Conservation (phyloP, 2,329 filamentous ascomycete genomes). For the Ophiostoma australiae region DNA sequence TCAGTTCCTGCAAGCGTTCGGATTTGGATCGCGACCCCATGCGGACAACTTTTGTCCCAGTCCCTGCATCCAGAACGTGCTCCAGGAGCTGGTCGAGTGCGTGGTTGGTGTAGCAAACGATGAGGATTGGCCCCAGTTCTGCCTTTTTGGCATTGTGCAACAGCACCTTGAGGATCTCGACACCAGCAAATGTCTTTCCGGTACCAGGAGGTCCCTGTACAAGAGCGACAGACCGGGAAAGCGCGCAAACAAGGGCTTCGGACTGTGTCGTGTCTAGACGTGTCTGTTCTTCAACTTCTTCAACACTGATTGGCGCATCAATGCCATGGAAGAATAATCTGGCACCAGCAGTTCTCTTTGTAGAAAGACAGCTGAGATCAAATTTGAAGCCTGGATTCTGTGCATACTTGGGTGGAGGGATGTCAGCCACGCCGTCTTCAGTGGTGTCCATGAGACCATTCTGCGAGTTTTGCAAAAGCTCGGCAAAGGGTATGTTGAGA, state of each 20-base stretch:
- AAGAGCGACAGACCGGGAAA: constrained; percentile 51
- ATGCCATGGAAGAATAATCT: constrained; percentile 23
- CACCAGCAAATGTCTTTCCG: constrained; percentile 60
- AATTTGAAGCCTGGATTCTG: constrained; percentile 46
- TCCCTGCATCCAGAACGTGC: constrained; percentile 46
- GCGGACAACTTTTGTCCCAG: constrained; percentile 51
- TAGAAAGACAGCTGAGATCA: constrained; percentile 36
- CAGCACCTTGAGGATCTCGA: constrained; percentile 53
- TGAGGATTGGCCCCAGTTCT: constrained; percentile 43
- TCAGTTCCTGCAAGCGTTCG: constrained; percentile 45
- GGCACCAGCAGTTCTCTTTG: background rate
- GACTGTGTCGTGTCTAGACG: constrained; percentile 51
- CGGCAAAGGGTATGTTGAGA: constrained; percentile 45
- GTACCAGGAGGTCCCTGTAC: constrained; percentile 69
- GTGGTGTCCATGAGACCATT: background rate
- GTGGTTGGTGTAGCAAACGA: constrained; percentile 48
- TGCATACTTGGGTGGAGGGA: constrained; percentile 50
- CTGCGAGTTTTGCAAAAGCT: constrained; percentile 36
- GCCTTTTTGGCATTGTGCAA: constrained; percentile 40
- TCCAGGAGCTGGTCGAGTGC: constrained; percentile 55
- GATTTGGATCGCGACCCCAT: constrained; percentile 58
- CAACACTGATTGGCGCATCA: constrained; percentile 11
- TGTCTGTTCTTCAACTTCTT: constrained; percentile 35
- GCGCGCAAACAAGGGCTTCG: constrained; percentile 47
- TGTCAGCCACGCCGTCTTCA: constrained; percentile 19